Percentiles rank a stretch among this genome's conserved stretches.
Conservation (phyloP, 139 green algal genomes). For the Asterochloris sp. region DNA sequence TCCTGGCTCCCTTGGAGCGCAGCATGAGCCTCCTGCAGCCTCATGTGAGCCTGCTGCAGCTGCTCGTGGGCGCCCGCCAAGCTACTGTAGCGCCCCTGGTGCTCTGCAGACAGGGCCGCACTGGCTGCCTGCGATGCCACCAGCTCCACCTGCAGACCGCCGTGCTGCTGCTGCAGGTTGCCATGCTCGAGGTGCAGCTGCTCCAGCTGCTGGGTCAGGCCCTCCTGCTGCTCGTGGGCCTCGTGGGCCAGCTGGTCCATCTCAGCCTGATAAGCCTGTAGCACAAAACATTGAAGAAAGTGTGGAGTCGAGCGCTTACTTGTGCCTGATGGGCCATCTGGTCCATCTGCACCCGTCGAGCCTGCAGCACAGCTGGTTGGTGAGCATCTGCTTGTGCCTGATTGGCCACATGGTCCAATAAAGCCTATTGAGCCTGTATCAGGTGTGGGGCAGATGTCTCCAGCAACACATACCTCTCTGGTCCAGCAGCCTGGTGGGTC, state of each 20-base stretch:
- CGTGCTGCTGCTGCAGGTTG: neutral
- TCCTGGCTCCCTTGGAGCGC: neutral
- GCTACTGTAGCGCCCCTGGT: neutral
- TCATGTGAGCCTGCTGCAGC: neutral
- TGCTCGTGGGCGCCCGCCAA: neutral
- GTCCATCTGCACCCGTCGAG: too few relatives aligned
- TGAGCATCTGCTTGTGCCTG: too few relatives aligned
- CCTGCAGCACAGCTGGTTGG: too few relatives aligned
- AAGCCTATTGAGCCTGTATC: too few relatives aligned
- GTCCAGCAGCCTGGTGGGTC: too few relatives aligned
- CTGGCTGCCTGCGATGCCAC: neutral
- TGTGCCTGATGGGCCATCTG: too few relatives aligned
- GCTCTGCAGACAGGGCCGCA: neutral
- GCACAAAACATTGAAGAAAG: neutral
- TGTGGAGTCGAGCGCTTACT: too few relatives aligned
- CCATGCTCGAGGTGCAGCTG: neutral
- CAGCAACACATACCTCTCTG: too few relatives aligned
- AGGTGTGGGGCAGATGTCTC: too few relatives aligned
- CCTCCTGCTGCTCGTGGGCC: neutral
- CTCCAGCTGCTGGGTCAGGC: neutral
- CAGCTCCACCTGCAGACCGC: neutral
- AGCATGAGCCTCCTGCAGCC: neutral
- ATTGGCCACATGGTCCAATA: too few relatives aligned
- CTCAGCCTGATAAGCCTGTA: neutral
- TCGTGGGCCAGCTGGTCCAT: neutral